These are phyloP conservation scores for Aspergillus nidulans DNA, from an alignment of 495 filamentous ascomycete species.

Conservation along the genomic window DNA sequence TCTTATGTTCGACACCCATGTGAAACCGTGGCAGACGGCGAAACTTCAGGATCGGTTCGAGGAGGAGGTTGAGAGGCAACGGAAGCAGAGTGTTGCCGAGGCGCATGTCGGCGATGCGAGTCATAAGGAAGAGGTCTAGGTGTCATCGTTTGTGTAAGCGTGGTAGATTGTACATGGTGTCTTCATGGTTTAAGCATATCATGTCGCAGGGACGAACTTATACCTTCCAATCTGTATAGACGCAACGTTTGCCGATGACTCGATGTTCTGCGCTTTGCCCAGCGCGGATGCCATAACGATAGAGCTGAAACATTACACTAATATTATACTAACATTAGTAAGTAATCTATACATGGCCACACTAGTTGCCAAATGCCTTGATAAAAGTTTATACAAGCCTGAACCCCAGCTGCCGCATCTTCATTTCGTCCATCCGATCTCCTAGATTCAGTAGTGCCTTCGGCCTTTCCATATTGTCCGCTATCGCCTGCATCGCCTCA, in stretches of 20 bases:
- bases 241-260: too few species aligned
- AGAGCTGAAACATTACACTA: too few species aligned
- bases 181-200: too few species aligned
- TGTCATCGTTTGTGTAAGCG: not conserved
- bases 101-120: slow-evolving; percentile 6
- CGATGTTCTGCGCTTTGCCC: too few species aligned
- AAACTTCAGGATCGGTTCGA: slow-evolving; percentile 24
- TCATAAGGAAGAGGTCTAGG: slow-evolving; percentile 13
- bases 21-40: slow-evolving; percentile 18
- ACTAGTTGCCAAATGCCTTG: too few species aligned
- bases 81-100: slow-evolving; percentile 12
- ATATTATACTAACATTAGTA: too few species aligned
- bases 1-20: slow-evolving; percentile 27
- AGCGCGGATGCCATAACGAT: too few species aligned
- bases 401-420: not conserved
- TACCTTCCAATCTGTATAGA: too few species aligned
- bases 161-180: too few species aligned
- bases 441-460: not conserved
- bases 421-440: not conserved
- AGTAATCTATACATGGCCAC: too few species aligned
- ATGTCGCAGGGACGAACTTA: too few species aligned
- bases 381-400: not conserved
- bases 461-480: not conserved
- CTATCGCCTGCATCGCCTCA: not conserved
- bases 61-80: slow-evolving; percentile 24